phyloP scores from a whole-genome alignment of 352 stramenopile genomes.

The Discostella stelligera region DNA sequence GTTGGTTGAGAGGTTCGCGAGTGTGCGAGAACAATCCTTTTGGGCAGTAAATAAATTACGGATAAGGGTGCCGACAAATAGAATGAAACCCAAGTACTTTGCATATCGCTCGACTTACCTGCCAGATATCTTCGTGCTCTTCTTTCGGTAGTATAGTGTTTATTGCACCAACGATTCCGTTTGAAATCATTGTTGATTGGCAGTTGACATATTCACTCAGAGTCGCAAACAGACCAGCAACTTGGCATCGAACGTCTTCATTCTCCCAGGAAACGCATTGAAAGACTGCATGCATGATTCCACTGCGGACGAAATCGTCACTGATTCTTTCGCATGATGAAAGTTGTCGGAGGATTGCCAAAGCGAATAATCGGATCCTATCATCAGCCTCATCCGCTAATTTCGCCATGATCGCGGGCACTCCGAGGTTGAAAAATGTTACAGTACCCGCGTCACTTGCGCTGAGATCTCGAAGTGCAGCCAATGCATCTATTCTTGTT shows the following conservation, averaged over 20 bases:
- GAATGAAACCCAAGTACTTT: neutral
- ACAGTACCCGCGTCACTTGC: conserved; percentile 38
- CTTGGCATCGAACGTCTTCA: conserved; percentile 91
- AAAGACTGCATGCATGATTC: conserved; percentile 85
- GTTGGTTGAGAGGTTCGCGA: conserved; percentile 93
- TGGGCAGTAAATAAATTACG: neutral
- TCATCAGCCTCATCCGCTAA: conserved; percentile 88
- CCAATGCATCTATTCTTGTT: conserved; percentile 85
- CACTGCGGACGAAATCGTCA: conserved; percentile 39
- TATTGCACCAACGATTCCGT: conserved; percentile 86
- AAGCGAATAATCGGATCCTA: conserved; percentile 87
- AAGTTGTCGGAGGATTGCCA: conserved; percentile 90
- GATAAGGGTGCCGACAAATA: neutral
- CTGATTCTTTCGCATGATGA: conserved; percentile 84
- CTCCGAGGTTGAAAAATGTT: conserved; percentile 82
- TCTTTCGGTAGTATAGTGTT: conserved; percentile 80
- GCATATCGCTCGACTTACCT: conserved; percentile 55
- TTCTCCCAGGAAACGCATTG: conserved; percentile 87
- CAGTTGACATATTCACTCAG: conserved; percentile 87
- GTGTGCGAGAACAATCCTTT: conserved; percentile 86
- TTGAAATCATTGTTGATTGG: conserved; percentile 89
- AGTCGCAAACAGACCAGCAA: conserved; percentile 91
- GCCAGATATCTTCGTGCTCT: conserved; percentile 90
- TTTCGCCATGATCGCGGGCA: conserved; percentile 86
- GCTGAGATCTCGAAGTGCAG: conserved; percentile 85